Evolutionary conservation across 1,284 basidiomycete genomes (phyloP), one percentile per base, ranked within the genome.

Genomic region (Heterobasidion parviporum): DNA sequence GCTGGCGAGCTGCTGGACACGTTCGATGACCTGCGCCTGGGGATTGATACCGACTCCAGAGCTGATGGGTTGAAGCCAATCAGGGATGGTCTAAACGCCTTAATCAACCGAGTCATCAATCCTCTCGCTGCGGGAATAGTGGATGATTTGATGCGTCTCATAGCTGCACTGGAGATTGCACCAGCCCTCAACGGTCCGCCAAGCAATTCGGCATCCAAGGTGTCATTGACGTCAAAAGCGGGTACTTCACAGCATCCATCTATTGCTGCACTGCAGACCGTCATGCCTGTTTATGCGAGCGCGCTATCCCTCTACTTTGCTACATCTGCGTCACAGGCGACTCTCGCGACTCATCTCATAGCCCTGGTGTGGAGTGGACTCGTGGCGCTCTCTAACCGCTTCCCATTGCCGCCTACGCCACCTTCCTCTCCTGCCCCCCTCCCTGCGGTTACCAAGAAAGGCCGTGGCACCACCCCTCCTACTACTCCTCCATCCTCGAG

Each of bases 321-420:
- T 4, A 76, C 79, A 6, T 65, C 73, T 12, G 66, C 76, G 3
- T 77, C 83, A 0, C 83, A 90, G 61, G 71, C 77, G 15, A 69
- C 74, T 1, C 73, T 90, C 20, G 86, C 87, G 0, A 79, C 83
- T 1, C 77, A 89, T 58, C 74, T 87, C 59, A 89, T 91, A 62
- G 83, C 81, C 8, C 66, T 87, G 1, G 70, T 87, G 2, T 91
- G 89, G 89, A 79, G 78, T 12, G 81, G 79, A 4, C 74, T 90
- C 53, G 80, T 90, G 33, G 83, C 86, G 14, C 66, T 91, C 20
- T 75, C 85, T 14, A 76, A 86, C 67, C 79, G 88, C 33, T 75
- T 78, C 6, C 68, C 72, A 44, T 59, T 67, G 8, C 61, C 70
- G 4, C 57, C 69, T 3, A 73, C 79, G 1, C 77, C 77, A 9